phyloP scores from a whole-genome alignment of 176 grass and related monocot species.

The Bolboschoenus planiculmis region DNA sequence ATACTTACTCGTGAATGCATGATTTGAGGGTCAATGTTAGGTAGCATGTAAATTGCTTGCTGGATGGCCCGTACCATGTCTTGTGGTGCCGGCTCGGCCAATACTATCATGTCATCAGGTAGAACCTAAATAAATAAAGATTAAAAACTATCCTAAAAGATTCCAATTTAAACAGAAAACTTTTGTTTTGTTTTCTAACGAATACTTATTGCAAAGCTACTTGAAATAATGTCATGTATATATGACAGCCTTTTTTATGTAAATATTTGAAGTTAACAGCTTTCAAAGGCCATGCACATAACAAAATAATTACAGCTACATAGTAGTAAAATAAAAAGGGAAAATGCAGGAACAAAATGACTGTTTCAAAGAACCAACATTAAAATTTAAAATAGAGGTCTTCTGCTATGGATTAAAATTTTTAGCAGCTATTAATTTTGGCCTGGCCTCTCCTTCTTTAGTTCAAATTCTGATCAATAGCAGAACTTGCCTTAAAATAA shows the following conservation, averaged over 20 bases:
- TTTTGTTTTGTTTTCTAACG: neutral
- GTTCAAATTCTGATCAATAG: neutral
- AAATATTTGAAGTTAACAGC: neutral
- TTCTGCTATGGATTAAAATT: too few species aligned
- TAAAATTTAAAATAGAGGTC: neutral
- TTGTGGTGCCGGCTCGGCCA: slow-evolving; percentile 66
- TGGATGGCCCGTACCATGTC: slow-evolving; percentile 81
- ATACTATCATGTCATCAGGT: slow-evolving; percentile 97
- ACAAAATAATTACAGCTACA: neutral
- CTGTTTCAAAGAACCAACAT: neutral
- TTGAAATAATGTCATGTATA: neutral
- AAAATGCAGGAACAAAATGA: neutral
- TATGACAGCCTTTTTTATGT: neutral
- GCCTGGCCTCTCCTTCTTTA: too few species aligned
- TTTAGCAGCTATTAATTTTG: too few species aligned
- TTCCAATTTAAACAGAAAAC: too few species aligned
- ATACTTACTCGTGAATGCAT: slow-evolving; percentile 70
- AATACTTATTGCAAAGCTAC: neutral
- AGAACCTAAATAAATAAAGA: slow-evolving; percentile 55
- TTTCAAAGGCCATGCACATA: neutral
- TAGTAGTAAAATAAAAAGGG: neutral
- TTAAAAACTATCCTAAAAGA: neutral
- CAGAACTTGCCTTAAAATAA: neutral
- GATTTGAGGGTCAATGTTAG: slow-evolving; percentile 65
- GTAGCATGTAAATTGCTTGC: slow-evolving; percentile 81